Conservation (phyloP, 495 filamentous ascomycete genomes). For the Lichina pygmaea region DNA sequence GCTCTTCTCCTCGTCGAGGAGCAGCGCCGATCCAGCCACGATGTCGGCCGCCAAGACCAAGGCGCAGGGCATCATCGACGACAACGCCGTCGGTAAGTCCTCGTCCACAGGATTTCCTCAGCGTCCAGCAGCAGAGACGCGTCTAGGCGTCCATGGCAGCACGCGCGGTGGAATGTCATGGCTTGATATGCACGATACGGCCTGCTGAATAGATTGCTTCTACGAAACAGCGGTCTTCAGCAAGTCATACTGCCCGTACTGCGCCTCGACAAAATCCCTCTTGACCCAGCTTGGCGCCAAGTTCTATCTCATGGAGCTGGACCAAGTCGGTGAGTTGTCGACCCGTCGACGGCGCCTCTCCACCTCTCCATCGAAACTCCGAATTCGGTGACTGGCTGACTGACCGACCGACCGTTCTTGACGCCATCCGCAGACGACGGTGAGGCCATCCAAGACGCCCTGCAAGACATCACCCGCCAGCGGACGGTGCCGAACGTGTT, state of each 20-base stretch:
- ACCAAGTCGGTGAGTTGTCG: slow-evolving; percentile 34
- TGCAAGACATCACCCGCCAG: slow-evolving; percentile 56
- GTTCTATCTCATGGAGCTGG: slow-evolving; percentile 53
- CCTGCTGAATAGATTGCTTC: background rate
- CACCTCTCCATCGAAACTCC: background rate
- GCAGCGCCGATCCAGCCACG: slow-evolving; percentile 22
- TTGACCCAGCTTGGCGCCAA: slow-evolving; percentile 44
- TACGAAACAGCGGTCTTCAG: slow-evolving; percentile 51
- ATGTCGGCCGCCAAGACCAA: slow-evolving; percentile 75
- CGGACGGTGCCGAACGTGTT: slow-evolving; percentile 85
- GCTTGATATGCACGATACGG: background rate
- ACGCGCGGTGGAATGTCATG: too few species aligned
- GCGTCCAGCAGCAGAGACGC: too few species aligned
- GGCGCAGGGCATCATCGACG: slow-evolving; percentile 66
- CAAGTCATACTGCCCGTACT: slow-evolving; percentile 96
- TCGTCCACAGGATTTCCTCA: background rate
- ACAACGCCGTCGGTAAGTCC: slow-evolving; percentile 63
- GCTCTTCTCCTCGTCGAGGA: slow-evolving; percentile 33
- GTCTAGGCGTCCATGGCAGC: too few species aligned
- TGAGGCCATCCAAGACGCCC: slow-evolving; percentile 53
- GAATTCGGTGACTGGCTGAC: background rate
- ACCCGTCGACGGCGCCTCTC: background rate
- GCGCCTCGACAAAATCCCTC: slow-evolving; percentile 46
- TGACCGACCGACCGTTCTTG: background rate
- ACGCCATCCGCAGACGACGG: slow-evolving; percentile 34